Evolutionary conservation across 306 rosid genomes (phyloP).

Genomic region (Mimosa bimucronata): DNA sequence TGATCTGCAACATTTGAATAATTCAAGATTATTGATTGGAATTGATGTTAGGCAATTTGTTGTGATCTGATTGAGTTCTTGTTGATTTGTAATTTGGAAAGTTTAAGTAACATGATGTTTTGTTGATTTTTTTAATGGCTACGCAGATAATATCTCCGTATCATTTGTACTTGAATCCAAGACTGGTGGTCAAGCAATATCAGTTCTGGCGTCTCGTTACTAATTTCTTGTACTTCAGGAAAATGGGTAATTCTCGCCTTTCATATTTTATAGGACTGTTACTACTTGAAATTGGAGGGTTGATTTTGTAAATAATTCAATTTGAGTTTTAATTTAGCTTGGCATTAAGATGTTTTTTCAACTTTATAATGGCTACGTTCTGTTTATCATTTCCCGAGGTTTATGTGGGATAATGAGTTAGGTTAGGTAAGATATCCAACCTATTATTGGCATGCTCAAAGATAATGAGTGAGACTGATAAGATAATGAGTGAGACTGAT

Average conservation of each 20-base stretch:
- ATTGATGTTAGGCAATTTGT: background rate
- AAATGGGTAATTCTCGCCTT: constrained; percentile 65
- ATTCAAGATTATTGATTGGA: constrained; percentile 15
- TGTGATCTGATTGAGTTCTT: constrained; percentile 11
- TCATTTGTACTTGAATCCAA: constrained; percentile 88
- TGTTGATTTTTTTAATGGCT: constrained; percentile 17
- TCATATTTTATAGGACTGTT: background rate
- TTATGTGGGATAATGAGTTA: background rate
- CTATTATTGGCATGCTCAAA: background rate
- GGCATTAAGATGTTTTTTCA: background rate
- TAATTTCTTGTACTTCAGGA: constrained; percentile 89
- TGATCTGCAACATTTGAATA: background rate
- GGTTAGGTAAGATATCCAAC: background rate
- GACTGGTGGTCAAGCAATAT: constrained; percentile 80
- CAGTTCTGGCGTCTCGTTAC: constrained; percentile 93
- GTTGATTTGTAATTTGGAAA: constrained; percentile 27
- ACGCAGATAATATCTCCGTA: constrained; percentile 91
- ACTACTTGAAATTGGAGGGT: background rate
- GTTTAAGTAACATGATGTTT: constrained; percentile 10
- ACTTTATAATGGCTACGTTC: background rate
- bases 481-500: background rate
- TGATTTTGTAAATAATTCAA: background rate
- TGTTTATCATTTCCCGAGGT: background rate
- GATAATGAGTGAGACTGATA: background rate
- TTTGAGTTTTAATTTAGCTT: background rate